These are phyloP conservation scores for Aspergillus bertholletiae DNA, from an alignment of 495 filamentous ascomycete species.

Conservation along the genomic window DNA sequence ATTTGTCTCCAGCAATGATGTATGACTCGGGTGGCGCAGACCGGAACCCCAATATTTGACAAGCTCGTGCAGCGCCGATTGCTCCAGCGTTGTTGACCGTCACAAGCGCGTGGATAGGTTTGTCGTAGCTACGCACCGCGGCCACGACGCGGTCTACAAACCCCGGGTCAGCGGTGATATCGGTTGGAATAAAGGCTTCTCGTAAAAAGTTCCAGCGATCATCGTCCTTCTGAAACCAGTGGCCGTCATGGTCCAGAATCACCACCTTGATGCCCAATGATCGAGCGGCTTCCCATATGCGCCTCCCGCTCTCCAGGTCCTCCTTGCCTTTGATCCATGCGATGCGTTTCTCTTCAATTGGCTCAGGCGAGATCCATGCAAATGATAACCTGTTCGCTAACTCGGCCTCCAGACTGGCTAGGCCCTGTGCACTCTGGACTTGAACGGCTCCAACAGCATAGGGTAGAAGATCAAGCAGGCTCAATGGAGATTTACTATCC, in stretches of 20 bases:
- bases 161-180: neutral
- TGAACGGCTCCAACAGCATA: neutral
- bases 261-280: conserved; percentile 43
- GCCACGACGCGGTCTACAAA: neutral
- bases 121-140: neutral
- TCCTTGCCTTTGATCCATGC: neutral
- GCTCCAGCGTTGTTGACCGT: neutral
- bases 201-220: conserved; percentile 22
- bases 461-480: neutral
- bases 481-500: neutral
- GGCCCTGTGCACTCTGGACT: neutral
- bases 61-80: neutral
- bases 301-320: neutral
- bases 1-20: neutral
- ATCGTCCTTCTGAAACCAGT: conserved; percentile 37
- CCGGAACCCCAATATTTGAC: neutral
- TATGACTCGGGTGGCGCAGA: neutral
- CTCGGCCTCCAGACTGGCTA: neutral
- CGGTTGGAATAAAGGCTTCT: conserved; percentile 25
- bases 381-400: conserved; percentile 1
- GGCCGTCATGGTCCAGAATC: conserved; percentile 41
- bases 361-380: neutral
- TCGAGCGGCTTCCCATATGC: conserved; percentile 26
- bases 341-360: neutral
- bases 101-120: conserved; percentile 1